phyloP scores from a whole-genome alignment of 768 basidiomycete species.

The Xerocomellus intermedius region DNA sequence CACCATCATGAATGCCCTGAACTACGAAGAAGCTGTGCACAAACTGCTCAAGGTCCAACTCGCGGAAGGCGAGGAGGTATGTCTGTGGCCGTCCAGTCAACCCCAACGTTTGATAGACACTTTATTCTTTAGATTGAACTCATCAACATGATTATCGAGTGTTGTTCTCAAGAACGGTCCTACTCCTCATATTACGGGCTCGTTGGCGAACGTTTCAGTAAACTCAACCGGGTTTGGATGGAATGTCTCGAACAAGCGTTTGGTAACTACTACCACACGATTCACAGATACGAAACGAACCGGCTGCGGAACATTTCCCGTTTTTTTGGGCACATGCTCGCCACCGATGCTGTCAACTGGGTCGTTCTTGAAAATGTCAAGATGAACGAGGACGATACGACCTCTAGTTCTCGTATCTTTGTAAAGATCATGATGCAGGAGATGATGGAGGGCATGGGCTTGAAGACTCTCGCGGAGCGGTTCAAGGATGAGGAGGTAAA shows the following conservation, averaged over 20 bases:
- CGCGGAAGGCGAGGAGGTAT: conserved; percentile 90
- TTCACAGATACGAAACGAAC: conserved; percentile 99
- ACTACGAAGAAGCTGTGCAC: conserved; percentile 98
- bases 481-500: conserved; percentile 87
- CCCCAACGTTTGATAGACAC: background rate
- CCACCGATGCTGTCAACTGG: conserved; percentile 90
- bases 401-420: conserved; percentile 94
- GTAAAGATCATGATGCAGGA: conserved; percentile 96
- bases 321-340: conserved; percentile 91
- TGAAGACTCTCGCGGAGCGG: conserved; percentile 81
- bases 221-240: conserved; percentile 93
- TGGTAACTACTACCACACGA: conserved; percentile 86
- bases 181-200: conserved; percentile 98
- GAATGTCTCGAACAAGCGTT: conserved; percentile 88
- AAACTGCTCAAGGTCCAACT: conserved; percentile 94
- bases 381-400: conserved; percentile 98
- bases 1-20: conserved; percentile 98
- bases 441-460: conserved; percentile 91
- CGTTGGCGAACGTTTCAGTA: conserved; percentile 93
- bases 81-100: conserved; percentile 11
- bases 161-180: conserved; percentile 98
- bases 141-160: conserved; percentile 98
- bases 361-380: conserved; percentile 77
- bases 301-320: conserved; percentile 95
- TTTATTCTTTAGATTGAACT: conserved; percentile 71